Conservation (phyloP, 2,329 filamentous ascomycete species). For the Hirsutella minnesotensis region DNA sequence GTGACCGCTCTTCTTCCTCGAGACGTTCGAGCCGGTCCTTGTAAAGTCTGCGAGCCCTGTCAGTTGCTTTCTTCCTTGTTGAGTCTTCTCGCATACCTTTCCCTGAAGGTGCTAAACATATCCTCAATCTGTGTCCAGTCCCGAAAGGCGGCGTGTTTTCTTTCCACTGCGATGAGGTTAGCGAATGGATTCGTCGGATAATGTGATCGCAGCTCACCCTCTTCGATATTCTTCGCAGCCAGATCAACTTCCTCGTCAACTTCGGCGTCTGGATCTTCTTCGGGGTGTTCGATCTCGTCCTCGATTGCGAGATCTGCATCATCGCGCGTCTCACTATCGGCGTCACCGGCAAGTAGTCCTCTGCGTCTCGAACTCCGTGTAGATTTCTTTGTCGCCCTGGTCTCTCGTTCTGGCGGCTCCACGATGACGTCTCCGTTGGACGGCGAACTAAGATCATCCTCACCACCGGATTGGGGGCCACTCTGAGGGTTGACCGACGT, state of each 20-base stretch:
- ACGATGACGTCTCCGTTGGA: constrained; percentile 16
- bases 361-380: constrained; percentile 23
- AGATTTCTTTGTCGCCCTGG: constrained; percentile 27
- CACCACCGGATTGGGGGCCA: constrained; percentile 29
- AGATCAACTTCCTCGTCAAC: constrained; percentile 48
- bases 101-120: constrained; percentile 77
- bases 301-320: constrained; percentile 22
- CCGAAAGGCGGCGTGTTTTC: constrained; percentile 69
- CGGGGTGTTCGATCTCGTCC: constrained; percentile 32
- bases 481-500: constrained; percentile 21
- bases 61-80: neutral
- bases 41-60: constrained; percentile 50
- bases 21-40: constrained; percentile 78
- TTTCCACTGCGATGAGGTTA: constrained; percentile 45
- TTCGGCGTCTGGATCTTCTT: constrained; percentile 44
- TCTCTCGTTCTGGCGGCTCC: constrained; percentile 18
- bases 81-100: constrained; percentile 43
- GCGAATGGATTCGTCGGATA: constrained; percentile 5
- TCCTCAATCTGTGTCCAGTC: constrained; percentile 72
- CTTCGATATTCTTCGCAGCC: constrained; percentile 51
- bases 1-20: constrained; percentile 56
- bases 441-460: constrained; percentile 29
- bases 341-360: constrained; percentile 13
- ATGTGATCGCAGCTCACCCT: constrained; percentile 32
- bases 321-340: constrained; percentile 19